Conservation (phyloP, 108 stramenopile species). For the Fistulifera solaris region DNA sequence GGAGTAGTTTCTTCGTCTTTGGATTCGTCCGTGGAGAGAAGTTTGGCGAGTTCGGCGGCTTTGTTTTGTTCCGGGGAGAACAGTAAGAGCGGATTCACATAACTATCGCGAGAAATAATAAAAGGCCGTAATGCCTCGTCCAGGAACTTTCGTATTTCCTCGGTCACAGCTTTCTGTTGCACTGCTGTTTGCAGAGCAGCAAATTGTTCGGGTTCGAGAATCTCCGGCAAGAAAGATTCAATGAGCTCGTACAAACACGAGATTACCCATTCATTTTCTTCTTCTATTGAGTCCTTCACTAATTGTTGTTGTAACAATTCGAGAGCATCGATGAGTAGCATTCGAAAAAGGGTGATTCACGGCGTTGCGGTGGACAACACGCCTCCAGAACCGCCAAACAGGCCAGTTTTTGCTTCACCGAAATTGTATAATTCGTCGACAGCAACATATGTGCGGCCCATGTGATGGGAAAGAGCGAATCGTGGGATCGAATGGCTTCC, state of each 20-base stretch:
- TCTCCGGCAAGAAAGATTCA: constrained; percentile 23
- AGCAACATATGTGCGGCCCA: constrained; percentile 1
- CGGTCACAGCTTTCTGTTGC: constrained; percentile 11
- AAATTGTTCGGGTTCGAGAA: constrained; percentile 18
- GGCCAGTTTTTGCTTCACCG: constrained; percentile 16
- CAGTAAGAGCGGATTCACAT: constrained; percentile 26
- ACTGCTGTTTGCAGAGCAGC: not conserved
- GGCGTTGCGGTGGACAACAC: constrained; percentile 4
- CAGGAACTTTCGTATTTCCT: constrained; percentile 10
- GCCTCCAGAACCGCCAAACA: constrained; percentile 31
- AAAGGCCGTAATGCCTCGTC: constrained; percentile 21
- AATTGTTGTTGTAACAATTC: constrained; percentile 14
- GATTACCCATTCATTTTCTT: constrained; percentile 10
- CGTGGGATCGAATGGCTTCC: no score
- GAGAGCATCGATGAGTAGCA: constrained; percentile 26
- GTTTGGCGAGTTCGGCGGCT: not conserved
- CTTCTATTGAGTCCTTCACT: not conserved
- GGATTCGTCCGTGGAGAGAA: not conserved
- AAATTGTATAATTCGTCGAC: not conserved
- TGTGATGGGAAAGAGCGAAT: not conserved
- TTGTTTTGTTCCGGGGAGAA: constrained; percentile 18
- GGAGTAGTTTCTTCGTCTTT: not conserved
- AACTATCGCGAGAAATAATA: constrained; percentile 16
- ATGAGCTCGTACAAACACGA: constrained; percentile 23
- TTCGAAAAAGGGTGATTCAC: constrained; percentile 29